Base-by-base conservation (phyloP, 352 stramenopile genomes). In the Phytophthora multivora region DNA sequence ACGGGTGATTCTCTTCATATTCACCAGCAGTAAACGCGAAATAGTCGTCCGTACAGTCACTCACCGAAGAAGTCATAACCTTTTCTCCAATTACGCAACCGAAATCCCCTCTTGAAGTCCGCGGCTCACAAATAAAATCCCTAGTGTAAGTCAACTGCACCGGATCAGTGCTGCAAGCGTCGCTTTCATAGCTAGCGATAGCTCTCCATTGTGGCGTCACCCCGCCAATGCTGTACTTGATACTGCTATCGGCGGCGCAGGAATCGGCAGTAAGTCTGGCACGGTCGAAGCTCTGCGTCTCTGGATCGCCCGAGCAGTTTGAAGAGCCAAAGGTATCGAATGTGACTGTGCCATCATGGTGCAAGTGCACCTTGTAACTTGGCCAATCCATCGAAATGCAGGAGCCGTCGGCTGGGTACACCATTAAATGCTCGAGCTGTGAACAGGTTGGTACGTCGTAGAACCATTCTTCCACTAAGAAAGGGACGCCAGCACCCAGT, bases 351-450 rank as follows among this genome's bases (percentile, higher is more conserved):
- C 36, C 51, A 18, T 40, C 26, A 13, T 26, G 25, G 40, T 31
- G 38, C 23, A 59, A n/a, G 9, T 51, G 18, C 2, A 51, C 26
- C 26, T 38, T 43, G 23, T 15, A 40, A 33, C 18, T 50, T 9
- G 35, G 13, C 38, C 25, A 41, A 23, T n/a, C 12, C 26, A 59
- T 33, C 12, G 51, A 28, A 42, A 59, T 36, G 13, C 51, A 58
- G 4, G 21, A 41, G n/a, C 35, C 51, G 18, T 59, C 36, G 16
- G 51, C 51, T 18, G 10, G 38, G 15, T 51, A 59, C 5, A 50
- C 49, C 51, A 58, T 58, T 15, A 41, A 50, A n/a, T 58, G 38
- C 5, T 58, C 51, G 33, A 41, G 18, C 12, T 50, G 30, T 26
- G 10, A 50, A 13, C 35, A 40, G 13, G 6, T 40, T 15, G 21